phyloP scores from a whole-genome alignment of 106 monocot species.

The Gastrodia elata region DNA sequence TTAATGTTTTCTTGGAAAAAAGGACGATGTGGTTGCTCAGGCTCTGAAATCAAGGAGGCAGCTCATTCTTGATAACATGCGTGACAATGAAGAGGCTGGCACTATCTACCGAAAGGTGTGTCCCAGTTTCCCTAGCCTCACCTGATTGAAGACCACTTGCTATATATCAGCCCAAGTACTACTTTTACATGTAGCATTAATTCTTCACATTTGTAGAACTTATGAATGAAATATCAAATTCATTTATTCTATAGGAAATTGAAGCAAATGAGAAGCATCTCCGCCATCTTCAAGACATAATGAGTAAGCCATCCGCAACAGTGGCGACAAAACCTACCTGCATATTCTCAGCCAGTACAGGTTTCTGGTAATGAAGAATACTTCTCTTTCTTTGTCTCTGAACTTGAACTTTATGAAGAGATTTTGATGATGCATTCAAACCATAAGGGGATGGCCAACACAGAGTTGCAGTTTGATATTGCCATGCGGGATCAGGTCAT shows the following conservation, averaged over 20 bases:
- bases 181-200: too few species aligned
- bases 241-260: conserved; percentile 61
- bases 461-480: conserved; percentile 96
- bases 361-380: conserved; percentile 59
- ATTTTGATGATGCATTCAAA: not conserved
- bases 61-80: conserved; percentile 90
- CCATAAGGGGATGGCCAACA: conserved; percentile 80
- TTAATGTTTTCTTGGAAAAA: conserved; percentile 23
- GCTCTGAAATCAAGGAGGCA: conserved; percentile 74
- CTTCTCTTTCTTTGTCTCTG: too few species aligned
- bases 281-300: conserved; percentile 79
- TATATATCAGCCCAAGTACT: too few species aligned
- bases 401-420: not conserved
- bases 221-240: not conserved
- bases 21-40: conserved; percentile 46
- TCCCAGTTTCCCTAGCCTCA: not conserved
- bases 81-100: conserved; percentile 97
- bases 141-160: too few species aligned
- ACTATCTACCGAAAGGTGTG: conserved; percentile 80
- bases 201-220: not conserved
- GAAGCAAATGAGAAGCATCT: conserved; percentile 67
- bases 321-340: conserved; percentile 81
- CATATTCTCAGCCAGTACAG: conserved; percentile 95
- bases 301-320: conserved; percentile 81
- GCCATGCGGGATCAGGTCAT: conserved; percentile 96